Evolutionary conservation across 257 asterid species (phyloP).

Genomic region (Solanum chaucha): DNA sequence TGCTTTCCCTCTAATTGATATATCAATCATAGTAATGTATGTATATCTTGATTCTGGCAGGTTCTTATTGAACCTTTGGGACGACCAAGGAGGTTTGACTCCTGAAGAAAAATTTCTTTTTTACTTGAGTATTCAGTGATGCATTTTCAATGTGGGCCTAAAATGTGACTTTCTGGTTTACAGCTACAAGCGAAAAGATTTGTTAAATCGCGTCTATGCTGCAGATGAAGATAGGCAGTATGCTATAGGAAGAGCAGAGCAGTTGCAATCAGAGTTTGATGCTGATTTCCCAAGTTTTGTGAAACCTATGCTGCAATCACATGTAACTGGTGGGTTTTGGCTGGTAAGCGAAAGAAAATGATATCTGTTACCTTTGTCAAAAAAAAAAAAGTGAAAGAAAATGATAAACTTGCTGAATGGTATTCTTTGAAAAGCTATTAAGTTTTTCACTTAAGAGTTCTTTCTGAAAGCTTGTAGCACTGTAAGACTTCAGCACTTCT

Average conservation of each 20-base stretch:
- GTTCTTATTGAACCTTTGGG: constrained; percentile 45
- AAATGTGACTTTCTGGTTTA: background rate
- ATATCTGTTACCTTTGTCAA: background rate
- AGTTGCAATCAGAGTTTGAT: constrained; percentile 32
- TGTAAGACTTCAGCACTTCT: background rate
- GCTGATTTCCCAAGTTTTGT: constrained; percentile 39
- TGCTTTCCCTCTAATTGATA: background rate
- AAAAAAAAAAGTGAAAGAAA: background rate
- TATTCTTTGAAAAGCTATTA: background rate
- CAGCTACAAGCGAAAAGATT: constrained; percentile 34
- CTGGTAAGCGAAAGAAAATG: constrained; percentile 30
- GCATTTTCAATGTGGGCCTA: background rate
- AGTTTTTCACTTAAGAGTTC: background rate
- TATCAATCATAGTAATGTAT: background rate
- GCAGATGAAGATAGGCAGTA: constrained; percentile 36
- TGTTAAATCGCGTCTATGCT: constrained; percentile 56
- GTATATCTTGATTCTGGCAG: constrained; percentile 23
- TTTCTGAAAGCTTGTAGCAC: background rate
- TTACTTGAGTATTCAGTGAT: background rate
- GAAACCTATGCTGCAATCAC: constrained; percentile 60
- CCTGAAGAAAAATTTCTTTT: background rate
- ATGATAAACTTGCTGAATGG: background rate
- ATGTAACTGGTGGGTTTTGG: constrained; percentile 66
- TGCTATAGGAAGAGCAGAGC: constrained; percentile 39
- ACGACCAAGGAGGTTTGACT: constrained; percentile 25